Evolutionary conservation across 176 grass and related monocot genomes (phyloP).

Genomic region (Alopecurus myosuroides): DNA sequence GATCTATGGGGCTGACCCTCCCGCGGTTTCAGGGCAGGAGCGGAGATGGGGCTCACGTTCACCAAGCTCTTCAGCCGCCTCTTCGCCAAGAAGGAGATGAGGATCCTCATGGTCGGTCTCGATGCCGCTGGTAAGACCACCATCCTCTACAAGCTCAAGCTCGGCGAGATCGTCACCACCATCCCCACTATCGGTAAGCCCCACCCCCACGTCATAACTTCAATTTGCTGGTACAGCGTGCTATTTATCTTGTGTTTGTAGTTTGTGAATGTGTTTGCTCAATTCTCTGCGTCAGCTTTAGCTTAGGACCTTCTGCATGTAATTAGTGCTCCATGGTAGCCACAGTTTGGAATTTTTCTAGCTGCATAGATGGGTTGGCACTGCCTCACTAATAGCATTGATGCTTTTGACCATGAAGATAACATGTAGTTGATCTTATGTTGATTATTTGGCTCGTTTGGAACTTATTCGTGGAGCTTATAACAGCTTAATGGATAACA

Average conservation of each 20-base stretch:
- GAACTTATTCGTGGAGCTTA: background rate
- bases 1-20: constrained; percentile 1
- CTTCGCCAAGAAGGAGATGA: constrained; percentile 93
- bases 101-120: constrained; percentile 88
- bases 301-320: background rate
- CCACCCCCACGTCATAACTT: background rate
- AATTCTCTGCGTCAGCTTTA: background rate
- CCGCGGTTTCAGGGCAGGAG: constrained; percentile 15
- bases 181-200: constrained; percentile 72
- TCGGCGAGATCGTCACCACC: constrained; percentile 89
- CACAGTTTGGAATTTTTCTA: background rate
- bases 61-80: constrained; percentile 87
- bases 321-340: background rate
- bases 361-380: background rate
- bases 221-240: background rate
- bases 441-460: background rate
- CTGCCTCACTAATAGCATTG: background rate
- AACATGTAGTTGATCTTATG: background rate
- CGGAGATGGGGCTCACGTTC: constrained; percentile 81
- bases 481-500: background rate
- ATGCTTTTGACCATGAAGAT: background rate
- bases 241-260: background rate
- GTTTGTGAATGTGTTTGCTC: background rate
- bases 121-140: constrained; percentile 91
- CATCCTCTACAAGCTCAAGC: constrained; percentile 93